These are phyloP conservation scores for Fusarium nygamai DNA, from an alignment of 2,329 filamentous ascomycete genomes.

Conservation along the genomic window DNA sequence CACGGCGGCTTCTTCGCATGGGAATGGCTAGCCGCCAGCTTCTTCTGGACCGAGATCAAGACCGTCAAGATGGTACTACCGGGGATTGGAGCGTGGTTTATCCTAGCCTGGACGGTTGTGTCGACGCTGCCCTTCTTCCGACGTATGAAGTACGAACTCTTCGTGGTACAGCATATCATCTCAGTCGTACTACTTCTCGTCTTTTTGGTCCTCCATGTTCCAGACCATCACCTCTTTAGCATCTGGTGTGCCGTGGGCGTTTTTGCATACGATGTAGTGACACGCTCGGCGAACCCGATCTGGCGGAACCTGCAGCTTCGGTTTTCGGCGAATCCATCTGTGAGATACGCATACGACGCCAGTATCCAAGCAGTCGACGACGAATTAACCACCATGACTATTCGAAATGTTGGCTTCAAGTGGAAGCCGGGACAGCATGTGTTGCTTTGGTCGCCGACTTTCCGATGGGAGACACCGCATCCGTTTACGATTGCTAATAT, in stretches of 20 bases:
- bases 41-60: conserved; percentile 41
- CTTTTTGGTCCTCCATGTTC: conserved; percentile 40
- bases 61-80: conserved; percentile 42
- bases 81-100: conserved; percentile 41
- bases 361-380: conserved; percentile 28
- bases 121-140: conserved; percentile 39
- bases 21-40: conserved; percentile 39
- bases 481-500: conserved; percentile 40
- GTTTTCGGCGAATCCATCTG: conserved; percentile 14
- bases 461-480: conserved; percentile 39
- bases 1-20: conserved; percentile 39
- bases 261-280: conserved; percentile 40
- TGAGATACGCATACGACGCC: conserved; percentile 36
- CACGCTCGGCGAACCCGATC: conserved; percentile 40
- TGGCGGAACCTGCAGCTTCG: conserved; percentile 39
- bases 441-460: conserved; percentile 40
- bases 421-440: conserved; percentile 43
- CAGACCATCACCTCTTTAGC: conserved; percentile 42
- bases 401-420: conserved; percentile 33
- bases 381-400: conserved; percentile 34
- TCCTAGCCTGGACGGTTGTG: conserved; percentile 39
- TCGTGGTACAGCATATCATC: conserved; percentile 42
- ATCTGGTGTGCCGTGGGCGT: conserved; percentile 43
- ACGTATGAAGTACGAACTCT: conserved; percentile 43
- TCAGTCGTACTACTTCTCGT: conserved; percentile 37